phyloP scores from a whole-genome alignment of 2,329 filamentous ascomycete species.

The Plenodomus tracheiphilus region DNA sequence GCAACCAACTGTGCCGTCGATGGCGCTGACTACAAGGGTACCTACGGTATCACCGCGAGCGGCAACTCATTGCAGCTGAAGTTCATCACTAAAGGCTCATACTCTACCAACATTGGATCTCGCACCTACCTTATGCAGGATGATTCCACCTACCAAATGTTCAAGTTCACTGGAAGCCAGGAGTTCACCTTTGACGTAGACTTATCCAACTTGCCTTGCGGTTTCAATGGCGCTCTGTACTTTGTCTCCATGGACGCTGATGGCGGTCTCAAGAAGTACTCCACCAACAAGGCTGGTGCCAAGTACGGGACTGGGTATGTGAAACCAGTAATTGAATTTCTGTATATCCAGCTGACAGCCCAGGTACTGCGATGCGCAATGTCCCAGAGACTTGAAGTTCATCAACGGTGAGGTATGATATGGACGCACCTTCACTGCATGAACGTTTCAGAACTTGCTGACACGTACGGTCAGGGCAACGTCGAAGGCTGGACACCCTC shows the following conservation, averaged over 20 bases:
- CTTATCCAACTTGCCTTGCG: constrained; percentile 66
- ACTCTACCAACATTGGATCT: constrained; percentile 45
- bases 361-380: constrained; percentile 47
- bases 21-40: constrained; percentile 44
- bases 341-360: constrained; percentile 10
- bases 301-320: constrained; percentile 52
- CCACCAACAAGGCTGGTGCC: constrained; percentile 55
- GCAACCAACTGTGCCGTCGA: constrained; percentile 44
- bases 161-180: constrained; percentile 51
- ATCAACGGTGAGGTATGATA: constrained; percentile 48
- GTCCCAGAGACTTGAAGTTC: constrained; percentile 53
- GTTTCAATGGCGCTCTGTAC: constrained; percentile 62
- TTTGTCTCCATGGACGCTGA: constrained; percentile 63
- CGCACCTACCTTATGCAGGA: constrained; percentile 44
- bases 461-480: constrained; percentile 48
- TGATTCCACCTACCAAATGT: constrained; percentile 40
- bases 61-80: constrained; percentile 57
- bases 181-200: constrained; percentile 47
- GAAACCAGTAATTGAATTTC: not conserved
- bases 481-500: constrained; percentile 58
- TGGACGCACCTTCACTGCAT: not conserved
- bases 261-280: constrained; percentile 56
- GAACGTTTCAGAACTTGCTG: not conserved
- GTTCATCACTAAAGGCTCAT: constrained; percentile 57
- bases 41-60: constrained; percentile 54